A percentile compares a stretch with the other conserved stretches of the same genome.
These are phyloP conservation scores for Candida sanyiensis DNA, from an alignment of 805 yeast genomes.

Conservation along the genomic window DNA sequence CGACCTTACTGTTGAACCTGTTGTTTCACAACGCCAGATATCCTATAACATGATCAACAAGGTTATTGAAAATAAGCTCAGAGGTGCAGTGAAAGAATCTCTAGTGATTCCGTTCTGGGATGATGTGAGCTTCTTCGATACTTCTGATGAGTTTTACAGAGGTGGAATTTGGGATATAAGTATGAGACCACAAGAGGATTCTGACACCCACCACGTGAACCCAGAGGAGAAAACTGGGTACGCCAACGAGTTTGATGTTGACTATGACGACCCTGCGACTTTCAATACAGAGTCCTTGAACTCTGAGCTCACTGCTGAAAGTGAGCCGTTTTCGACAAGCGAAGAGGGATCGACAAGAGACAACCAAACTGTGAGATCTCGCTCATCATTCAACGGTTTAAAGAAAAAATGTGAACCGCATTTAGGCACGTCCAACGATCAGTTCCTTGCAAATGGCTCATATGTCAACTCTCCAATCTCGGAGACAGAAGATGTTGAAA, in stretches of 20 bases:
- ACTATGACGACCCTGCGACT: conserved; percentile 4
- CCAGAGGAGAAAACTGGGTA: conserved; percentile 10
- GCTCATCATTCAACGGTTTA: conserved; percentile 7
- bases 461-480: conserved; percentile 14
- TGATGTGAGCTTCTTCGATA: conserved; percentile 67
- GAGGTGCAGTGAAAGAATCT: conserved; percentile 73
- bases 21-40: conserved; percentile 79
- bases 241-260: conserved; percentile 8
- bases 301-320: conserved; percentile 5
- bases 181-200: conserved; percentile 17
- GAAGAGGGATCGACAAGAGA: conserved; percentile 15
- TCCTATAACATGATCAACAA: conserved; percentile 75
- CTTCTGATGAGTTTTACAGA: conserved; percentile 64
- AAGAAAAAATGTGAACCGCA: conserved; percentile 22
- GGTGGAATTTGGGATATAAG: conserved; percentile 88
- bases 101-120: conserved; percentile 87
- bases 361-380: conserved; percentile 2
- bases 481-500: conserved; percentile 1
- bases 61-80: conserved; percentile 68
- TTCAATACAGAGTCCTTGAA: conserved; percentile 3
- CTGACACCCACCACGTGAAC: conserved; percentile 6
- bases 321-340: conserved; percentile 4
- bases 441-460: conserved; percentile 26
- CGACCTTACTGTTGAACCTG: conserved; percentile 77
- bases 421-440: conserved; percentile 24